Conservation (phyloP, 495 filamentous ascomycete genomes). For the Antarctomyces pellizariae region DNA sequence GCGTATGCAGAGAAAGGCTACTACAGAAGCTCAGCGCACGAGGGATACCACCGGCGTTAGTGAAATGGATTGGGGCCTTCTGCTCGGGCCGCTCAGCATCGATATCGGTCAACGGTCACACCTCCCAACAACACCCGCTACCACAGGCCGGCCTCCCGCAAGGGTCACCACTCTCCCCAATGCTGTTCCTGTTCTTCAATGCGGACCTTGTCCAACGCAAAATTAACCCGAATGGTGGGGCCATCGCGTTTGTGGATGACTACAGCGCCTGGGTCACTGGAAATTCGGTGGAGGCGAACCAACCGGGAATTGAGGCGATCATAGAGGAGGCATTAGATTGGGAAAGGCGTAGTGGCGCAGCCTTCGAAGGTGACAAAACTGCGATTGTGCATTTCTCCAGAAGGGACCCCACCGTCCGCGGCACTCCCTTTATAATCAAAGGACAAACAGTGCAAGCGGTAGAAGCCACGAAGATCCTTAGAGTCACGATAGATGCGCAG, state of each 20-base stretch:
- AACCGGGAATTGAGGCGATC: conserved; percentile 4
- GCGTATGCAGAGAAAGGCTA: conserved; percentile 15
- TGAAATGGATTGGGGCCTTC: conserved; percentile 16
- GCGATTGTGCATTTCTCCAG: conserved; percentile 10
- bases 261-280: conserved; percentile 12
- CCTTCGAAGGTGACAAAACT: conserved; percentile 8
- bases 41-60: conserved; percentile 13
- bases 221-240: conserved; percentile 5
- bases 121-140: conserved; percentile 1
- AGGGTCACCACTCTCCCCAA: conserved; percentile 12
- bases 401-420: no score
- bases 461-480: conserved; percentile 9
- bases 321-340: conserved; percentile 6
- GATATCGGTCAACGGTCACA: conserved; percentile 10
- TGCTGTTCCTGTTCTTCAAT: conserved; percentile 15
- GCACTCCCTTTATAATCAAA: no score
- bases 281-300: conserved; percentile 7
- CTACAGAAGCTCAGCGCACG: conserved; percentile 14
- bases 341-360: conserved; percentile 10
- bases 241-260: conserved; percentile 12
- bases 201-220: conserved; percentile 9
- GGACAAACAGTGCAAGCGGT: conserved; percentile 5
- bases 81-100: conserved; percentile 7
- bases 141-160: conserved; percentile 12
- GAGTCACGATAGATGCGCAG: conserved; percentile 8